Conservation (phyloP, 441 rosid species). For the Croton laevigatus region DNA sequence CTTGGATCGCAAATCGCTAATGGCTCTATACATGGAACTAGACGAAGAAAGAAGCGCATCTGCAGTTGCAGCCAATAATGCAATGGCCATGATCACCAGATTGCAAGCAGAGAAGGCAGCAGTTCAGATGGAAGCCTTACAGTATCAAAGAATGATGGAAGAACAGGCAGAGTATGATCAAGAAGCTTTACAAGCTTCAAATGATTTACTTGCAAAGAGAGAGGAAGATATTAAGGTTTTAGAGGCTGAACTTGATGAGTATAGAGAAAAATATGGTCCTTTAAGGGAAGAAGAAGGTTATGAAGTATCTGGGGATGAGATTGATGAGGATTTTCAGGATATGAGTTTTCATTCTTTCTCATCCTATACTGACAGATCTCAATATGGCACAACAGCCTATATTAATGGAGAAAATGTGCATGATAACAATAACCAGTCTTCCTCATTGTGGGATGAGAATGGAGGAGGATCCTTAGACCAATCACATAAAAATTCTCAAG, state of each 20-base stretch:
- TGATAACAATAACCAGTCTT: constrained; percentile 2
- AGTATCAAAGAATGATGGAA: constrained; percentile 99
- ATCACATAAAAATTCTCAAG: constrained; percentile 12
- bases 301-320: constrained; percentile 29
- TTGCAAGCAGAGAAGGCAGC: constrained; percentile 95
- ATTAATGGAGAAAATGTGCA: constrained; percentile 22
- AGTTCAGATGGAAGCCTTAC: constrained; percentile 97
- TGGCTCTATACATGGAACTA: constrained; percentile 79
- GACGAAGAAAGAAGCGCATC: constrained; percentile 95
- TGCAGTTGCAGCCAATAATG: constrained; percentile 89
- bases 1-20: constrained; percentile 74
- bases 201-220: constrained; percentile 51
- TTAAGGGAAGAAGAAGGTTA: constrained; percentile 39
- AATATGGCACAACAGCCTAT: constrained; percentile 20
- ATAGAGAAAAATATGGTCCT: constrained; percentile 53
- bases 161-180: constrained; percentile 93
- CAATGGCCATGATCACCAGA: constrained; percentile 96
- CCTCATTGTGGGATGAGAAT: constrained; percentile 15
- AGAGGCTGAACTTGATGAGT: constrained; percentile 63
- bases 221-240: constrained; percentile 61
- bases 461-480: constrained; percentile 16
- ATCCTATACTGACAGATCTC: constrained; percentile 24
- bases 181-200: constrained; percentile 70
- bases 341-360: constrained; percentile 25
- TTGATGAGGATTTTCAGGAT: constrained; percentile 33